These are phyloP conservation scores for Vickermania ingenoplastis DNA, from an alignment of 208 protist genomes.

Conservation along the genomic window DNA sequence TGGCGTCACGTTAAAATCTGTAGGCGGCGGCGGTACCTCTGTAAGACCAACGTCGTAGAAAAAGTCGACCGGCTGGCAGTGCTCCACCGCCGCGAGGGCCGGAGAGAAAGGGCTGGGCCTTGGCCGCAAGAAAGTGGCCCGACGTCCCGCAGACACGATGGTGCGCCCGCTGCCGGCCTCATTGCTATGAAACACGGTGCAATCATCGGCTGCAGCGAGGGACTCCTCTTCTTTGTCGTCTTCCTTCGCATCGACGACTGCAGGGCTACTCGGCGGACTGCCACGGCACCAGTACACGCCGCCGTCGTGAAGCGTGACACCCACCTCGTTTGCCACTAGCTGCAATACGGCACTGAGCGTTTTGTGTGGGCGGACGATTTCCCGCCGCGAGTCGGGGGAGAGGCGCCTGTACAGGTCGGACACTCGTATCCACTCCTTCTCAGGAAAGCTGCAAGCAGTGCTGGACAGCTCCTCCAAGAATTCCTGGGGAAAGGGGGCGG, in stretches of 20 bases:
- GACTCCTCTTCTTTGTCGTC: not conserved
- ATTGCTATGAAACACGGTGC: too few relatives aligned
- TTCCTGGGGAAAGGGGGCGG: constrained; percentile 7
- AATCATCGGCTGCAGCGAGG: not conserved
- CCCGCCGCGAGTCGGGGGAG: constrained; percentile 26
- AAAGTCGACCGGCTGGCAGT: constrained; percentile 45
- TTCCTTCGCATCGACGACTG: not conserved
- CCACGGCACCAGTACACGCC: constrained; percentile 15
- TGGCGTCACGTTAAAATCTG: constrained; percentile 57
- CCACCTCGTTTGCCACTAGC: constrained; percentile 19
- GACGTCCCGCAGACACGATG: not conserved
- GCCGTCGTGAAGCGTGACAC: constrained; percentile 33
- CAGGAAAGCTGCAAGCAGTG: constrained; percentile 9
- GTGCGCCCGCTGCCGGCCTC: not conserved
- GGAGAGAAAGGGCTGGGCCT: not conserved
- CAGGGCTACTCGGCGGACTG: not conserved
- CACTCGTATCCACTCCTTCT: constrained; percentile 41
- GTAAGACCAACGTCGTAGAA: constrained; percentile 74
- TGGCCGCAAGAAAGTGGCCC: not conserved
- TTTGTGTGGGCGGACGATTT: constrained; percentile 68
- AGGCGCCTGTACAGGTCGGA: constrained; percentile 60
- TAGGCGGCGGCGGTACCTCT: constrained; percentile 49
- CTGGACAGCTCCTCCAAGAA: constrained; percentile 24
- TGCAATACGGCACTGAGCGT: constrained; percentile 49
- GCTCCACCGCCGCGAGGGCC: constrained; percentile 5